phyloP scores from a whole-genome alignment of 371 early-diverging fungal genomes.

The Blakeslea trispora region DNA sequence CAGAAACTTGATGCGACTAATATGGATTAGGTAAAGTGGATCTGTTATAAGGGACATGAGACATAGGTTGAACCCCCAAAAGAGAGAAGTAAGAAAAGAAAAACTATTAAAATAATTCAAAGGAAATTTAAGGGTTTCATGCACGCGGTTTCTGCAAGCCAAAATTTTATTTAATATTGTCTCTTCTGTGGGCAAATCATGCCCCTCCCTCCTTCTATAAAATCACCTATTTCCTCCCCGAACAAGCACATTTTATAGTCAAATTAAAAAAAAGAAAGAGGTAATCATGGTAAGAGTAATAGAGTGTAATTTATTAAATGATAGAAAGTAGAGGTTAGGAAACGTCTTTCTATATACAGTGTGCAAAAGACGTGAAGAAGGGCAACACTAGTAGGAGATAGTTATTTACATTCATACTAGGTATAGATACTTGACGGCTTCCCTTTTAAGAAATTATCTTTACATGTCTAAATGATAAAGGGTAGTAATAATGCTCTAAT shows the following conservation, averaged over 20 bases:
- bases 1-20: conserved; percentile 76
- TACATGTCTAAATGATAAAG: too few species aligned
- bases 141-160: too few species aligned
- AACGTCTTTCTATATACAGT: conserved; percentile 27
- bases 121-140: too few species aligned
- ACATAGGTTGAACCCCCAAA: background rate
- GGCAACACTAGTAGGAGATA: conserved; percentile 19
- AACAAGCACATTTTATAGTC: too few species aligned
- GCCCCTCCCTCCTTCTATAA: too few species aligned
- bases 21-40: conserved; percentile 76
- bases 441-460: too few species aligned
- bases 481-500: background rate
- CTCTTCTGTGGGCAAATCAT: too few species aligned
- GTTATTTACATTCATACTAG: conserved; percentile 5
- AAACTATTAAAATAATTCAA: background rate
- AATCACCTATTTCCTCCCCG: too few species aligned
- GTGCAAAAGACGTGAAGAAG: conserved; percentile 25
- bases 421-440: conserved; percentile 5
- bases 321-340: conserved; percentile 1
- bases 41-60: conserved; percentile 74
- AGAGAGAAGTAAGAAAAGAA: background rate
- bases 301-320: background rate
- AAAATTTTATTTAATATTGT: too few species aligned
- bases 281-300: too few species aligned
- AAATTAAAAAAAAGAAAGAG: too few species aligned